Evolutionary conservation across 768 basidiomycete genomes (phyloP).

Genomic region (Tephrocybe sp.): DNA sequence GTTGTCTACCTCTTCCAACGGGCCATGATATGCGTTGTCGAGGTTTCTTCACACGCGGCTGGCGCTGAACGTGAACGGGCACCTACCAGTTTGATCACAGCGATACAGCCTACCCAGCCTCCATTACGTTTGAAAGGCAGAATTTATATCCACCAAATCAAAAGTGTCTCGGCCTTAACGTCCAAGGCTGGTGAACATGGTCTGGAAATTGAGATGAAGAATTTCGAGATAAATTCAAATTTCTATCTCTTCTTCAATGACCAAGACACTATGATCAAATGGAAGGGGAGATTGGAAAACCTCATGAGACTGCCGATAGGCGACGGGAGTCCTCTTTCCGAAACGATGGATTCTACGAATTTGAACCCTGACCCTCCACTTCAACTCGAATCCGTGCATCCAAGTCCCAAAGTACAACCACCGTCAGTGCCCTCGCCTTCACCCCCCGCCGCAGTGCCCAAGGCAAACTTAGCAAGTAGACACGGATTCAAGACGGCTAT

Average conservation of each 20-base stretch:
- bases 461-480: no score
- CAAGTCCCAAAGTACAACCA: no score
- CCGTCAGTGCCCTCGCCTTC: no score
- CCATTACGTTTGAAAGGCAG: neutral
- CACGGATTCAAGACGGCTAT: no score
- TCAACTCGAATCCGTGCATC: no score
- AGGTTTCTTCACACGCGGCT: neutral
- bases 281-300: neutral
- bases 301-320: neutral
- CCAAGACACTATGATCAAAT: neutral
- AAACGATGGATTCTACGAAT: no score
- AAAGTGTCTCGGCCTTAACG: neutral
- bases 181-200: neutral
- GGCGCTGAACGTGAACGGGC: neutral
- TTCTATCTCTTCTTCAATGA: neutral
- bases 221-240: neutral
- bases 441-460: no score
- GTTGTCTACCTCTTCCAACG: neutral
- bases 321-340: no score
- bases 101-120: no score
- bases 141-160: neutral
- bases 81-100: neutral
- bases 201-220: neutral
- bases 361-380: no score
- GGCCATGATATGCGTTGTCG: neutral